Evolutionary conservation across 2,329 filamentous ascomycete species (phyloP).

Genomic region (Paramyrothecium roridum): DNA sequence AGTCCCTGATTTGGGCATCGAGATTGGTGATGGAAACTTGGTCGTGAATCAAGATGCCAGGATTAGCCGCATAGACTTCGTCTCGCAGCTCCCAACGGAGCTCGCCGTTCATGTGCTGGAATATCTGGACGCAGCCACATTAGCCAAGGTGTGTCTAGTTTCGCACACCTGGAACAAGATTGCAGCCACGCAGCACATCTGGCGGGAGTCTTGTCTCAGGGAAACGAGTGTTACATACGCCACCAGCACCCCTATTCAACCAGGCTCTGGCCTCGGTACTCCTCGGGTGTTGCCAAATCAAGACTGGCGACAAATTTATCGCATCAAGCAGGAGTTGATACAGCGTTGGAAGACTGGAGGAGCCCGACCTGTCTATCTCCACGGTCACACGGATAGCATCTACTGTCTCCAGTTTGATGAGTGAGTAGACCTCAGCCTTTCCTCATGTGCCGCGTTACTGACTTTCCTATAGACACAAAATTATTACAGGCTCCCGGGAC

Average conservation of each 20-base stretch:
- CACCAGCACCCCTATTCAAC: constrained; percentile 47
- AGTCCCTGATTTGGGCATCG: constrained; percentile 33
- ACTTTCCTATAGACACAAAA: constrained; percentile 67
- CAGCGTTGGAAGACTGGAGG: constrained; percentile 76
- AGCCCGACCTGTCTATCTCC: constrained; percentile 81
- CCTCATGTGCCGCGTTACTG: constrained; percentile 21
- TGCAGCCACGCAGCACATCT: constrained; percentile 54
- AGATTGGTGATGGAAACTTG: constrained; percentile 28
- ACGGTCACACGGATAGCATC: constrained; percentile 92
- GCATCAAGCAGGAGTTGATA: constrained; percentile 72
- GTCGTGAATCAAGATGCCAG: constrained; percentile 28
- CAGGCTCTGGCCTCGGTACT: constrained; percentile 56
- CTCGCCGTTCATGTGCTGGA: constrained; percentile 57
- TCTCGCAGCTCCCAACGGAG: constrained; percentile 52
- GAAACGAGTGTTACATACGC: constrained; percentile 61
- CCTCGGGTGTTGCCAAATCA: constrained; percentile 56
- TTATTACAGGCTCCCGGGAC: constrained; percentile 94
- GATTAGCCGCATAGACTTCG: constrained; percentile 57
- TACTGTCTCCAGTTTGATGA: constrained; percentile 99
- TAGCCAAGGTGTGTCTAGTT: constrained; percentile 47
- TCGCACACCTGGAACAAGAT: constrained; percentile 47
- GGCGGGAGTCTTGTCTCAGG: constrained; percentile 60
- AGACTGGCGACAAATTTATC: constrained; percentile 85
- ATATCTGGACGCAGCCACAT: constrained; percentile 49
- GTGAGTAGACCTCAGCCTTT: constrained; percentile 44